Evolutionary conservation across 805 yeast species (phyloP), one percentile per base, ranked within the genome.

Genomic region (Starmerella geochares): DNA sequence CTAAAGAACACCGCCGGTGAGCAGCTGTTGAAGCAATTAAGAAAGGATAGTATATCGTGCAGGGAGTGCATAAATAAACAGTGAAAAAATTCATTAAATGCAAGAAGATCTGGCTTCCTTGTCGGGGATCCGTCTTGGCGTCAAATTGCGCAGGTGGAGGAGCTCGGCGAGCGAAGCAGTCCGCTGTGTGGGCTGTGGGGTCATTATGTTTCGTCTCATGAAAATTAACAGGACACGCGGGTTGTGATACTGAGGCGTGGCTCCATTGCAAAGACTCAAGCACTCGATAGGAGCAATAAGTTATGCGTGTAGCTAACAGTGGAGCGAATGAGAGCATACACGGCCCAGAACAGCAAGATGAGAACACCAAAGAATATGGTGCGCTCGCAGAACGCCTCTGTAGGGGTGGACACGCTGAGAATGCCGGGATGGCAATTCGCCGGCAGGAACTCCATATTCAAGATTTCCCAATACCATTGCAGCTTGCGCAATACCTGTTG

Each of bases 361-460:
- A 40, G 16, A 8, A 40, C 14, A 3, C 24, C 33, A n/a, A 40
- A 25, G 33, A 40, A 27, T 4, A 40, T 16, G n/a, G 33, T 16
- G 33, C 44, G 44, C 33, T 25, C 44, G 24, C 23, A 25, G 23
- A 40, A 9, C n/a, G 44, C 44, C 44, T 40, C 44, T n/a, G 24
- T 14, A 5, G 24, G 24, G 14, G 44, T 25, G 14, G 33, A 13
- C 14, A 40, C 44, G 33, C 33, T 40, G 24, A 40, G 33, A 23
- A 40, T 19, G n/a, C 33, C 44, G 7, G 33, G 33, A 23, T 25
- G 31, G 44, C 44, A 40, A 10, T 25, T 40, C 5, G 44, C 31
- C n/a, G 44, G 44, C 33, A 40, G 44, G 9, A 27, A 13, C 44
- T 40, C 44, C 44, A 40, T 40, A 32, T 40, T 40, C 32, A 40